Evolutionary conservation across 805 yeast genomes (phyloP), one percentile per base, ranked within the genome.

Genomic region (Pichia cabralensis): DNA sequence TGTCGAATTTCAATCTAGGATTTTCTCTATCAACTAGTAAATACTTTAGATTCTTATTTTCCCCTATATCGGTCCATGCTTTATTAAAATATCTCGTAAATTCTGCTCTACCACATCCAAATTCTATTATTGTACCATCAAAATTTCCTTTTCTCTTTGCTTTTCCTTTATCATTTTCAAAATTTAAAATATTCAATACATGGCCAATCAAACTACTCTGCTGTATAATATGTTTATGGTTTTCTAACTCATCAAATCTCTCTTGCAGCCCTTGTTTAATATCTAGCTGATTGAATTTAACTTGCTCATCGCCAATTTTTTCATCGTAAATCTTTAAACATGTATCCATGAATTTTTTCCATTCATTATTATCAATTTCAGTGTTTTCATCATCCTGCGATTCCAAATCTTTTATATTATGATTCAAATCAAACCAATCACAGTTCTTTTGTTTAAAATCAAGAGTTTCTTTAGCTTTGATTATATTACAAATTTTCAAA

Each of bases 101-200:
- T 50, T 88, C 96, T 2, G 83, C 95, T 42, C 88, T 71, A 0
- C 96, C 96, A 53, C 95, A 82, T 1, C 96, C 96, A 62, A 84
- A 85, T 55, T 86, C 96, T 20, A 80, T 52, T 49, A 74, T 72
- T 33, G 64, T 57, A 6, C 32, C 33, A 16, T n/a, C n/a, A n/a
- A n/a, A n/a, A n/a, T n/a, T n/a, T n/a, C n/a, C n/a, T n/a, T n/a
- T n/a, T n/a, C n/a, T n/a, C n/a, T n/a, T n/a, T n/a, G n/a, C n/a
- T n/a, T n/a, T n/a, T n/a, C n/a, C n/a, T n/a, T n/a, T n/a, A n/a
- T n/a, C n/a, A n/a, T n/a, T n/a, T n/a, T n/a, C n/a, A n/a, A n/a
- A n/a, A n/a, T n/a, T n/a, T n/a, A n/a, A n/a, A n/a, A n/a, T n/a
- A 5, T 56, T 51, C 17, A 66, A 61, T 47, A 86, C 53, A 41